Base-by-base conservation (phyloP, 257 asterid genomes). In the Scutellaria baicalensis region DNA sequence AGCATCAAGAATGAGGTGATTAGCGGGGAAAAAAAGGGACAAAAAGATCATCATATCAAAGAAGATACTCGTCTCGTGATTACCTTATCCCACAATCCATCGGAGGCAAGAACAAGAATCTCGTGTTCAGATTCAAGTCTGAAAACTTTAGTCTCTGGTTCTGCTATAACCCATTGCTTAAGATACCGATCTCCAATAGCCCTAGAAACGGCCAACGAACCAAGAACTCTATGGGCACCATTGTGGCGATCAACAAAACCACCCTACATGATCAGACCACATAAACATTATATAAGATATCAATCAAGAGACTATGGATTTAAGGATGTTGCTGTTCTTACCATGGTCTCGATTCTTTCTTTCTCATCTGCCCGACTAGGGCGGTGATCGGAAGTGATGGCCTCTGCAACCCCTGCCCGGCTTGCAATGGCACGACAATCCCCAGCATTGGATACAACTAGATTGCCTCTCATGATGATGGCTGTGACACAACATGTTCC, bases 11-110 rank as follows among this genome's bases (percentile, higher is more conserved):
- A 43, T 6, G 12, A 3, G n/a, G 27, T 50, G 45, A 73, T 38
- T 13, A 49, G 45, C 45, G 40, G 11, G 11, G 54, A 3, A 23
- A 49, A 10, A 1, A 1, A 27, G 0, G 33, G 33, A 27, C 33
- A 13, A 47, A 9, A 0, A 36, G 6, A 10, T 16, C 13, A 2
- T 33, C 2, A 12, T 33, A 57, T 16, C 21, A 16, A 3, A 17
- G 23, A 39, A 48, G 3, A n/a, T 27, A 5, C n/a, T 6, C 0
- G 40, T 40, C 3, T 13, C 6, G 9, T 40, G 36, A 23, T 45
- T 67, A 89, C 96, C 82, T 87, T 90, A 57, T 93, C 98, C 98
- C 98, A 93, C 57, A 93, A 66, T 59, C 98, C 97, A 79, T 93
- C 98, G 40, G 96, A 93, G 23, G 97, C 98, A 49, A 93, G 88